These are phyloP conservation scores for Cryptococcus sp. DNA, from an alignment of 1,284 basidiomycete genomes.

Conservation along the genomic window DNA sequence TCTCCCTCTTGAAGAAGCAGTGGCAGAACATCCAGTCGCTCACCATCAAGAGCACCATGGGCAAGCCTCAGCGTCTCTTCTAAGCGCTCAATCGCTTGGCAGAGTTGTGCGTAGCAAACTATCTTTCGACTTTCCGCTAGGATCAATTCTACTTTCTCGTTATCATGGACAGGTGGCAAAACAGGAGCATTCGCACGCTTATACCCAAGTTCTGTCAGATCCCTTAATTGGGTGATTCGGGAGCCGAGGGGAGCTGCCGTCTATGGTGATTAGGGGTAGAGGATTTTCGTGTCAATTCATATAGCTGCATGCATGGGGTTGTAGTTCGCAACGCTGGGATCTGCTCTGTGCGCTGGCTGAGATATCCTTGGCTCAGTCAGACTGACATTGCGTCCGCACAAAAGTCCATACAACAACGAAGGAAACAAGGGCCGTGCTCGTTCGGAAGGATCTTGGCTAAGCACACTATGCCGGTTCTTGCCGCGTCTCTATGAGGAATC, in stretches of 20 bases:
- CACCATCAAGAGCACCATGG: constrained; percentile 99
- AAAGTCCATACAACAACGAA: too few relatives aligned
- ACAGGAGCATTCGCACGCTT: constrained; percentile 55
- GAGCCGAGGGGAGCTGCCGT: constrained; percentile 52
- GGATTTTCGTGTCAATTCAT: too few relatives aligned
- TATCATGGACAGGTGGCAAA: constrained; percentile 30
- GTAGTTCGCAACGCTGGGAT: too few relatives aligned
- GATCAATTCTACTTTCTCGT: constrained; percentile 3
- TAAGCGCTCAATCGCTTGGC: constrained; percentile 54
- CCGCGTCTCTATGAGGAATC: too few relatives aligned
- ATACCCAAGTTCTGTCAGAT: constrained; percentile 54
- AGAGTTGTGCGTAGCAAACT: constrained; percentile 1
- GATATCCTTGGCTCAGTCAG: too few relatives aligned
- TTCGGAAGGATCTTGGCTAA: too few relatives aligned
- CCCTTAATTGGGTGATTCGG: constrained; percentile 48
- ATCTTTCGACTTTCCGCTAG: constrained; percentile 1
- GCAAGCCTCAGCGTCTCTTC: constrained; percentile 94
- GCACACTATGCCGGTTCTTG: too few relatives aligned
- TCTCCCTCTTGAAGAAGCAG: constrained; percentile 98
- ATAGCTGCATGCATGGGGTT: too few relatives aligned
- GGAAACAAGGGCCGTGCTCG: too few relatives aligned
- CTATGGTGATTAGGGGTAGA: neutral
- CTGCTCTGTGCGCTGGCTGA: too few relatives aligned
- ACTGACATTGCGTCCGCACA: too few relatives aligned
- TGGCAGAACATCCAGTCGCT: constrained; percentile 99